phyloP scores from a whole-genome alignment of 1,284 basidiomycete genomes.

The Boletus smithii region DNA sequence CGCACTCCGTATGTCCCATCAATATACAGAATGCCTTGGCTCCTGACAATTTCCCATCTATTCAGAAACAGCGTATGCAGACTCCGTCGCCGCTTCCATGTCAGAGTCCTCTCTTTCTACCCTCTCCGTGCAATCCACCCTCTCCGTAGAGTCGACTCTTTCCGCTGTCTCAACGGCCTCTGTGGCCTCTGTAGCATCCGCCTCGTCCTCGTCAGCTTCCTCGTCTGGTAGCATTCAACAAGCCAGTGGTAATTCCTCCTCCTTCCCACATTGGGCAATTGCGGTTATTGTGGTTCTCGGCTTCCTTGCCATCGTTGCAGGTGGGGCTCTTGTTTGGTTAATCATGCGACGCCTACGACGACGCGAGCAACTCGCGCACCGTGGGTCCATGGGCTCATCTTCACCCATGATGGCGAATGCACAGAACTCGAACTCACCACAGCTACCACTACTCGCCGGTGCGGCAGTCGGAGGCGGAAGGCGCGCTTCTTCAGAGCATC shows the following conservation, averaged over 20 bases:
- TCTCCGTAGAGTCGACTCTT: conserved; percentile 28
- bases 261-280: conserved; percentile 84
- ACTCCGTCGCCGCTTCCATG: conserved; percentile 55
- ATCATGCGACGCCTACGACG: conserved; percentile 63
- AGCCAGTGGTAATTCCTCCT: conserved; percentile 29
- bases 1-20: conserved; percentile 64
- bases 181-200: conserved; percentile 26
- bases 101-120: conserved; percentile 44
- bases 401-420: conserved; percentile 76
- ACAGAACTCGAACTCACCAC: conserved; percentile 40
- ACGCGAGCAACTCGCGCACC: conserved; percentile 50
- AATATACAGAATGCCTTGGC: conserved; percentile 1
- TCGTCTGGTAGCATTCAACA: conserved; percentile 43
- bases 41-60: conserved; percentile 13
- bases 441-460: conserved; percentile 50
- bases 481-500: conserved; percentile 29
- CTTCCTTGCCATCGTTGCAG: conserved; percentile 70
- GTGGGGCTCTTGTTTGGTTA: conserved; percentile 64
- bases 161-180: conserved; percentile 30
- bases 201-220: conserved; percentile 22
- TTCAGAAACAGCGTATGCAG: conserved; percentile 69
- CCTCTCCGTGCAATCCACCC: conserved; percentile 36
- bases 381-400: conserved; percentile 71
- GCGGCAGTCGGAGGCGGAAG: conserved; percentile 34
- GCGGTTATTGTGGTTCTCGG: conserved; percentile 81